phyloP scores from a whole-genome alignment of 2,329 filamentous ascomycete genomes.

The Fusarium euwallaceae region DNA sequence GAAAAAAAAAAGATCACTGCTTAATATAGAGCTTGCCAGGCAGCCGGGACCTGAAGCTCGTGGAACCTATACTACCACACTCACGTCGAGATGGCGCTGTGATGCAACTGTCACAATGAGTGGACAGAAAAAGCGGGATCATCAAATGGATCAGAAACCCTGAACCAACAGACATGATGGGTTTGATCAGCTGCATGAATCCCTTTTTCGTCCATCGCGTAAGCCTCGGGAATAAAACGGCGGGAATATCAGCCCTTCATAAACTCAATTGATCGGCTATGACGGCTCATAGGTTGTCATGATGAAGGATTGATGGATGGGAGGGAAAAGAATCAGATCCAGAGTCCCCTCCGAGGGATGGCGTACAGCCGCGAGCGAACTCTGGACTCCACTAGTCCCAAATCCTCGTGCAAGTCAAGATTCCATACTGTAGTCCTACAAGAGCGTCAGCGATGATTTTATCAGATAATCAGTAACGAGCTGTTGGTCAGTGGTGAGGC shows the following conservation, averaged over 20 bases:
- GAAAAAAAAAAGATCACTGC: not conserved
- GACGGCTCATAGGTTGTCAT: not conserved
- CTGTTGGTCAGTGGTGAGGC: not conserved
- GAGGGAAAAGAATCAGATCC: constrained; percentile 6
- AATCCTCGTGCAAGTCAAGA: not conserved
- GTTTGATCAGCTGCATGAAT: not conserved
- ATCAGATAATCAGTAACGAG: constrained; percentile 4
- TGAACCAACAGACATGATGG: not conserved
- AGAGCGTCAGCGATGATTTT: constrained; percentile 1
- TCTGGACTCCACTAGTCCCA: not conserved
- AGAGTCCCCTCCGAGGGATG: not conserved
- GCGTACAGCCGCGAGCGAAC: not conserved
- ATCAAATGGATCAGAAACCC: not conserved
- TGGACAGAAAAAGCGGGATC: constrained; percentile 18
- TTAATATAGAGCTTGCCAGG: not conserved
- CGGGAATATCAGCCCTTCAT: not conserved
- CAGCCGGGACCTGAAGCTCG: not conserved
- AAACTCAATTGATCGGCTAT: constrained; percentile 5
- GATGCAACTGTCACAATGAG: not conserved
- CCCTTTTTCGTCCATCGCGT: not conserved
- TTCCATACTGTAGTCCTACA: not conserved
- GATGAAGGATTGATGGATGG: not conserved
- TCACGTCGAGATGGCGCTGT: not conserved
- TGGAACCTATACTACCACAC: not conserved
- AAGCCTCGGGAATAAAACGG: not conserved